These are phyloP conservation scores for Zymoseptoria pseudotritici DNA, from an alignment of 2,329 filamentous ascomycete genomes.

Conservation along the genomic window DNA sequence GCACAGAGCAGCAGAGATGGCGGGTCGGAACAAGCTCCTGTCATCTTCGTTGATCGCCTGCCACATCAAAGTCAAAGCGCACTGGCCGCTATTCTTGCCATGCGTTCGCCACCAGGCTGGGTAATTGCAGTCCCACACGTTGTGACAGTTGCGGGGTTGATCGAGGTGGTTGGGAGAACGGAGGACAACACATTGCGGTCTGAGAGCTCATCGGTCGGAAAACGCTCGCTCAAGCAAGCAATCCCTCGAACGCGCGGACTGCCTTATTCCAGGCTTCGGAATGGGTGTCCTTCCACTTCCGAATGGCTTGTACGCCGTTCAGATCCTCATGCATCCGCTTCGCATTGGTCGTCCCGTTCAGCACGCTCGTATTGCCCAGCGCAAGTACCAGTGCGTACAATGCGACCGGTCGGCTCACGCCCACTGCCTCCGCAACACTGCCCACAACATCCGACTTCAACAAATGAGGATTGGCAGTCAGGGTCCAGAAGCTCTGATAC, in stretches of 20 bases:
- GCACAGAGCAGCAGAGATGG: background rate
- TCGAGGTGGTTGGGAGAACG: background rate
- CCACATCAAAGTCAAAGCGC: background rate
- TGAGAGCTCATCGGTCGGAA: background rate
- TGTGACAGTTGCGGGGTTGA: background rate
- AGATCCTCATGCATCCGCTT: conserved; percentile 48
- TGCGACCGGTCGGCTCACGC: conserved; percentile 41
- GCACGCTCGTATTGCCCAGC: conserved; percentile 41
- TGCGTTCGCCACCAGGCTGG: background rate
- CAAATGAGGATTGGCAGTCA: conserved; percentile 51
- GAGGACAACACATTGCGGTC: background rate
- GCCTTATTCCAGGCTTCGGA: conserved; percentile 1
- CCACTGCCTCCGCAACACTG: conserved; percentile 39
- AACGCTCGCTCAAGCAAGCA: conserved; percentile 5
- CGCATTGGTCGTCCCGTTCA: conserved; percentile 51
- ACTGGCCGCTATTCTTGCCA: background rate
- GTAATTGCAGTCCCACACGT: background rate
- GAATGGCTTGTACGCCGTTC: conserved; percentile 31
- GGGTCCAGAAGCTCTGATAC: conserved; percentile 56
- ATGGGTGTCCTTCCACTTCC: conserved; percentile 7
- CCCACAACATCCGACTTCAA: conserved; percentile 42
- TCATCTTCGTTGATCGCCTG: background rate
- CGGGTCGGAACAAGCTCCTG: background rate
- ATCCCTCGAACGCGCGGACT: conserved; percentile 5
- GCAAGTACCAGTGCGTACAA: conserved; percentile 52